Evolutionary conservation across 495 filamentous ascomycete species (phyloP).

Genomic region (Cladorrhinum samala): DNA sequence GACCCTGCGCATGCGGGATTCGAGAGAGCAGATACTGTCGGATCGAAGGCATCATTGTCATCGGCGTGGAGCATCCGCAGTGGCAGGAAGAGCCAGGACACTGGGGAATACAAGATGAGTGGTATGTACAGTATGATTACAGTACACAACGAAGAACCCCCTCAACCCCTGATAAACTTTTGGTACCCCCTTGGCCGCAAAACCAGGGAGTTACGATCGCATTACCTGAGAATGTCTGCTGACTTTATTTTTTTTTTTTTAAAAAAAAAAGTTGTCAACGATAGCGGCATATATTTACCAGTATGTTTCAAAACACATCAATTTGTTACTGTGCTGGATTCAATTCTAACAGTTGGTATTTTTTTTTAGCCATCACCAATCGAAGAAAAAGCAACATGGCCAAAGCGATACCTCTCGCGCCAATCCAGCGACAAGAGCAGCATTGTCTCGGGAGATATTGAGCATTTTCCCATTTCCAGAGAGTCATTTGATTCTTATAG

Average conservation of each 20-base stretch:
- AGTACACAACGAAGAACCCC: no score
- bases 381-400: constrained; percentile 83
- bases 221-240: no score
- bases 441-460: constrained; percentile 58
- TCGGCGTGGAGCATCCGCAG: constrained; percentile 58
- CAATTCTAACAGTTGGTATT: neutral
- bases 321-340: no score
- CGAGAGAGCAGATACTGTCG: constrained; percentile 49
- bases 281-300: constrained; percentile 93
- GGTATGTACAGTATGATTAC: no score
- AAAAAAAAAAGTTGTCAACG: constrained; percentile 97
- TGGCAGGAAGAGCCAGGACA: constrained; percentile 48
- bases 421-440: constrained; percentile 48
- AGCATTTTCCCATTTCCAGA: constrained; percentile 93
- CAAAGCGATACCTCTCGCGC: constrained; percentile 60
- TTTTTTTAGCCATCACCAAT: constrained; percentile 76
- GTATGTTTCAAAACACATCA: constrained; percentile 47
- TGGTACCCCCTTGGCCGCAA: no score
- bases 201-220: no score
- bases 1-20: constrained; percentile 45
- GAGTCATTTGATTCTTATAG: constrained; percentile 98
- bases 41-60: constrained; percentile 51
- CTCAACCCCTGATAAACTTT: neutral
- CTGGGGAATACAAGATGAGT: constrained; percentile 75
- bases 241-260: no score